A percentile compares a stretch with the other conserved stretches of the same genome.
phyloP scores from a whole-genome alignment of 768 basidiomycete species.

The Neoboletus brunneissimus region DNA sequence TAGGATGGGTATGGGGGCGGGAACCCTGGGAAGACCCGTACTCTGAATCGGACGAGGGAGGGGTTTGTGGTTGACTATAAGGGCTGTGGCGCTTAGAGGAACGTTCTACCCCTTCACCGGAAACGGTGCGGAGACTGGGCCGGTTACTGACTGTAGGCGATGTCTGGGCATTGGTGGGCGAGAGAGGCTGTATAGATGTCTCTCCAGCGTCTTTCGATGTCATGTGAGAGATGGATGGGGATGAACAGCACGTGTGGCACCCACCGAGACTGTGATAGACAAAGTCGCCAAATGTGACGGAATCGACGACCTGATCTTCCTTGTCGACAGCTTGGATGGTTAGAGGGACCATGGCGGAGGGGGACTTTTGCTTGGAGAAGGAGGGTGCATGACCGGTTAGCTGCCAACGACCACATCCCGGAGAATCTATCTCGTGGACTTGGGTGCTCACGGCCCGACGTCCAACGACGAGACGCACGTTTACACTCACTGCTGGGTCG shows the following conservation, averaged over 20 bases:
- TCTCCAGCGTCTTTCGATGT: conserved; percentile 8
- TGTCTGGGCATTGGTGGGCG: background rate
- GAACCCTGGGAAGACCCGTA: conserved; percentile 29
- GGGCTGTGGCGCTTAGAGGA: conserved; percentile 40
- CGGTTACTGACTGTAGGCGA: conserved; percentile 1
- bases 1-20: conserved; percentile 5
- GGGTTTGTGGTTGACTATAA: conserved; percentile 38
- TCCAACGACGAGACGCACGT: conserved; percentile 74
- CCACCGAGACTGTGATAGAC: conserved; percentile 54
- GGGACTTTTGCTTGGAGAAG: conserved; percentile 39
- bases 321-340: conserved; percentile 62
- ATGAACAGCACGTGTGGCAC: background rate
- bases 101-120: conserved; percentile 19
- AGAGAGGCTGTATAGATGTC: background rate
- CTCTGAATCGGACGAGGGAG: conserved; percentile 43
- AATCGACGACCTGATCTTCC: conserved; percentile 54
- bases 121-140: conserved; percentile 29
- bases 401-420: conserved; percentile 56
- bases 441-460: conserved; percentile 63
- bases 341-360: conserved; percentile 47
- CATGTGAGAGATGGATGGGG: background rate
- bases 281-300: conserved; percentile 70
- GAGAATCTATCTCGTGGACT: conserved; percentile 51
- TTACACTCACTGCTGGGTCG: conserved; percentile 36
- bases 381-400: conserved; percentile 62